Conservation (phyloP, 2,329 filamentous ascomycete species). For the Neofusicoccum ribis region DNA sequence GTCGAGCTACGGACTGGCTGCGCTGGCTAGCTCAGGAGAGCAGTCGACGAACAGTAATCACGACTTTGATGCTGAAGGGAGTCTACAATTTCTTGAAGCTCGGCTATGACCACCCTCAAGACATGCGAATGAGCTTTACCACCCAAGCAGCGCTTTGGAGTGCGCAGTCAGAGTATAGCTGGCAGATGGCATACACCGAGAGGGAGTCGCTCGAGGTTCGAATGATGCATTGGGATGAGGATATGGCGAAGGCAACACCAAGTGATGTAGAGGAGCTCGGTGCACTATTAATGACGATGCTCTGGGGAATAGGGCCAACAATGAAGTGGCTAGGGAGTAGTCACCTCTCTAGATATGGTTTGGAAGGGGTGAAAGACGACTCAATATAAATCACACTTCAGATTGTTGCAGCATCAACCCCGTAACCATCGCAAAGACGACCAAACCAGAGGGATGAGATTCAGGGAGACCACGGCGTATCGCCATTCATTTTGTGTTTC, state of each 20-base stretch:
- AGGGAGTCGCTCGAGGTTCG: slow-evolving; percentile 16
- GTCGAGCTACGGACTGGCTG: slow-evolving; percentile 16
- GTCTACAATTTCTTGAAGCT: slow-evolving; percentile 30
- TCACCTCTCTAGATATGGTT: neutral
- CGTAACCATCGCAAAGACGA: too few species aligned
- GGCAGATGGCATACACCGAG: slow-evolving; percentile 19
- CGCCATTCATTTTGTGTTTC: too few species aligned
- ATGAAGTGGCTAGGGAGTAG: slow-evolving; percentile 20
- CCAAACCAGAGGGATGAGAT: too few species aligned
- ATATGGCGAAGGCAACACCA: slow-evolving; percentile 19
- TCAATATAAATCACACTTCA: too few species aligned
- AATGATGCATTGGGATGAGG: slow-evolving; percentile 19
- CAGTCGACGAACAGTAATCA: slow-evolving; percentile 34
- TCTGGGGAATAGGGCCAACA: slow-evolving; percentile 21
- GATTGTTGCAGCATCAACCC: too few species aligned
- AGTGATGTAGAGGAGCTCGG: slow-evolving; percentile 24
- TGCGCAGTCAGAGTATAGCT: slow-evolving; percentile 20
- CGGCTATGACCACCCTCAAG: slow-evolving; percentile 15
- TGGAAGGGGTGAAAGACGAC: neutral
- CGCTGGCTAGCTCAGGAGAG: slow-evolving; percentile 35
- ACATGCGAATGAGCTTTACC: slow-evolving; percentile 19
- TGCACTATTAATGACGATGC: slow-evolving; percentile 23
- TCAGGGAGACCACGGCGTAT: too few species aligned
- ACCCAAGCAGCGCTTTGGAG: slow-evolving; percentile 23
- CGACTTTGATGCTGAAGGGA: slow-evolving; percentile 31